A percentile compares a stretch with the other conserved stretches of the same genome.
These are phyloP conservation scores for Neolentinus lepideus DNA, from an alignment of 1,284 basidiomycete genomes.

Conservation along the genomic window DNA sequence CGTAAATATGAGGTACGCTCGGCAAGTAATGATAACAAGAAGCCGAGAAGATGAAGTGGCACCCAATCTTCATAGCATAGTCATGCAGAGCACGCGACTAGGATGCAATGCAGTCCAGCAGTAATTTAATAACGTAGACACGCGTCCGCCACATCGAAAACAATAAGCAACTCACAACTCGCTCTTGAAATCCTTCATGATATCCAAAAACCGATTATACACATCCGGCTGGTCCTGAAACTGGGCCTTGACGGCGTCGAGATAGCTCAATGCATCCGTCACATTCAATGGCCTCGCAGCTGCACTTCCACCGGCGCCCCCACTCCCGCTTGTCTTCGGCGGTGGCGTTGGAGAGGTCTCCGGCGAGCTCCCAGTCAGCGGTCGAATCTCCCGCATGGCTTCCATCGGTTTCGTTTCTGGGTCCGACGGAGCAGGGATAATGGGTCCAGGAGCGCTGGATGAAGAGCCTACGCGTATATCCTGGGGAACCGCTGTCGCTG, in stretches of 20 bases:
- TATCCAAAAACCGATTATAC: constrained; percentile 96
- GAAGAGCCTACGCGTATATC: no score
- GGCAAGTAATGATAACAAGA: neutral
- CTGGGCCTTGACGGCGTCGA: constrained; percentile 94
- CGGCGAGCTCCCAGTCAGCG: neutral
- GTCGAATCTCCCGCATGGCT: neutral
- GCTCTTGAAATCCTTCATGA: constrained; percentile 99
- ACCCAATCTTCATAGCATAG: neutral
- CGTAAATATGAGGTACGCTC: neutral
- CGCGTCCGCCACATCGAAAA: neutral
- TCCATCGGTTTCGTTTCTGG: neutral
- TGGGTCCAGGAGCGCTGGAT: no score
- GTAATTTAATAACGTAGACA: neutral
- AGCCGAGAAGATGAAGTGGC: no score
- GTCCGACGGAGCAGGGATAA: neutral
- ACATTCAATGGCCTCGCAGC: constrained; percentile 56
- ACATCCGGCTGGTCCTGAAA: constrained; percentile 92
- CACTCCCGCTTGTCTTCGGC: constrained; percentile 1
- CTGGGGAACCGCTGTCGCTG: no score
- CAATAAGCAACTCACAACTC: constrained; percentile 64
- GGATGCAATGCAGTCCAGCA: no score
- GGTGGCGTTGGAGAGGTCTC: neutral
- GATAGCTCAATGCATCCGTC: constrained; percentile 93
- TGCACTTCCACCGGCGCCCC: neutral
- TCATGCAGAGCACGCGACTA: neutral